phyloP scores from a whole-genome alignment of 2,329 filamentous ascomycete genomes.

The Exophiala sp. region DNA sequence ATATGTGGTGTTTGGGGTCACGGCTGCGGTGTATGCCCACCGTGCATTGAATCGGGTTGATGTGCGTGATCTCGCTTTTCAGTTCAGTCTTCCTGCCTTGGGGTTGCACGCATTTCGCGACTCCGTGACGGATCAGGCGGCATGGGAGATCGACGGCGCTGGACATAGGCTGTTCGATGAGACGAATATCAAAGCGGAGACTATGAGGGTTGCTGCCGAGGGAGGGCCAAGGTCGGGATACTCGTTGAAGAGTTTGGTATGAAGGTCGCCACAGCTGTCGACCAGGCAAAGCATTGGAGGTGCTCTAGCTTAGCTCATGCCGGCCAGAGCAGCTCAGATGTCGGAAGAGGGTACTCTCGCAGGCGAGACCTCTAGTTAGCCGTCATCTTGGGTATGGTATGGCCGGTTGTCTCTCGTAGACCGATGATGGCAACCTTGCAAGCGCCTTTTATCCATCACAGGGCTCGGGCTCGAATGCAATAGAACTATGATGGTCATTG shows the following conservation, averaged over 20 bases:
- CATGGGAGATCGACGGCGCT: constrained; percentile 6
- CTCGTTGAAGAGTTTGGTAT: constrained; percentile 18
- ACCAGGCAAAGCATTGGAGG: neutral
- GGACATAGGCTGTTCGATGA: constrained; percentile 19
- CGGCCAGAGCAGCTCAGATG: too few relatives aligned
- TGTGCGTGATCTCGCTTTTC: constrained; percentile 19
- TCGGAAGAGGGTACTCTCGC: too few relatives aligned
- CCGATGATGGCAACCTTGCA: too few relatives aligned
- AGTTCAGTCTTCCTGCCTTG: constrained; percentile 18
- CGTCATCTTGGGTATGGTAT: constrained; percentile 16
- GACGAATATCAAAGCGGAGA: constrained; percentile 14
- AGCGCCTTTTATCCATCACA: too few relatives aligned
- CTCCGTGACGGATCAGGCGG: constrained; percentile 6
- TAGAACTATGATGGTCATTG: too few relatives aligned
- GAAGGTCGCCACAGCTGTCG: neutral
- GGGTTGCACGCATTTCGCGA: constrained; percentile 20
- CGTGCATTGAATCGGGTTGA: constrained; percentile 12
- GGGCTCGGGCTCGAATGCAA: too few relatives aligned
- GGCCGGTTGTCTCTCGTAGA: too few relatives aligned
- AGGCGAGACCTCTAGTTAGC: neutral
- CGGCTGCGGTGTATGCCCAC: constrained; percentile 10
- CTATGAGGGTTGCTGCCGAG: constrained; percentile 18
- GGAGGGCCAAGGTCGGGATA: constrained; percentile 17
- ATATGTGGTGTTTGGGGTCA: constrained; percentile 22
- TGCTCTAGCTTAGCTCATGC: too few relatives aligned